phyloP scores from a whole-genome alignment of 2,329 filamentous ascomycete genomes.

The Apiospora kogelbergensis region DNA sequence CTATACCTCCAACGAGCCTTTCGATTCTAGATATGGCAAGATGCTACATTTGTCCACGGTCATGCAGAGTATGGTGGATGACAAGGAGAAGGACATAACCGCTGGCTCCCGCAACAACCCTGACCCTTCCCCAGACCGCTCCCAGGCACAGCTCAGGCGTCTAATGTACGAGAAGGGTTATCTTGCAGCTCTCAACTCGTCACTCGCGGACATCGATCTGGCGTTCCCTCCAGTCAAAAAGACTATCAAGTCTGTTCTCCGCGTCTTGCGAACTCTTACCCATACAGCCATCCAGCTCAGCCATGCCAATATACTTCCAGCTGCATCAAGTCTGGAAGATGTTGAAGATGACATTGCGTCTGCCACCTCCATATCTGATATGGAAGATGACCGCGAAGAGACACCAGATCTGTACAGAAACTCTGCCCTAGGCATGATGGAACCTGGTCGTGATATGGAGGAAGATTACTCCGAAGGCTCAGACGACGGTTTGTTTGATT shows the following conservation, averaged over 20 bases:
- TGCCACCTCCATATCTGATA: constrained; percentile 83
- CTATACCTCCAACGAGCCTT: constrained; percentile 71
- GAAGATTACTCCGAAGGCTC: constrained; percentile 78
- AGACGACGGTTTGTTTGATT: constrained; percentile 54
- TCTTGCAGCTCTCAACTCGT: constrained; percentile 81
- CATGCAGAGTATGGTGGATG: constrained; percentile 88
- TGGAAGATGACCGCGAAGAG: constrained; percentile 85
- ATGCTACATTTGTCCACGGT: constrained; percentile 87
- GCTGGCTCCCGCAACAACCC: constrained; percentile 34
- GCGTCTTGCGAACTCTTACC: constrained; percentile 83
- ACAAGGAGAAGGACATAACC: constrained; percentile 63
- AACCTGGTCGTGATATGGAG: constrained; percentile 66
- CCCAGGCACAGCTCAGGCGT: constrained; percentile 81
- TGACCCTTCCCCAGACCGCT: constrained; percentile 44
- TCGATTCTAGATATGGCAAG: constrained; percentile 84
- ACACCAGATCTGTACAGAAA: constrained; percentile 97
- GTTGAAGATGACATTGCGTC: constrained; percentile 88
- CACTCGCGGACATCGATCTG: constrained; percentile 92
- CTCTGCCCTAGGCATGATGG: constrained; percentile 92
- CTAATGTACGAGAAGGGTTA: constrained; percentile 99
- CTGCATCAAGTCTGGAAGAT: constrained; percentile 60
- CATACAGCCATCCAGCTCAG: constrained; percentile 85
- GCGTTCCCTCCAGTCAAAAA: constrained; percentile 92
- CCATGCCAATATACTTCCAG: constrained; percentile 73
- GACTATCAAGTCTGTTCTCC: constrained; percentile 93